Conservation (phyloP, 2,329 filamentous ascomycete species). For the Fusarium sulawesiense region DNA sequence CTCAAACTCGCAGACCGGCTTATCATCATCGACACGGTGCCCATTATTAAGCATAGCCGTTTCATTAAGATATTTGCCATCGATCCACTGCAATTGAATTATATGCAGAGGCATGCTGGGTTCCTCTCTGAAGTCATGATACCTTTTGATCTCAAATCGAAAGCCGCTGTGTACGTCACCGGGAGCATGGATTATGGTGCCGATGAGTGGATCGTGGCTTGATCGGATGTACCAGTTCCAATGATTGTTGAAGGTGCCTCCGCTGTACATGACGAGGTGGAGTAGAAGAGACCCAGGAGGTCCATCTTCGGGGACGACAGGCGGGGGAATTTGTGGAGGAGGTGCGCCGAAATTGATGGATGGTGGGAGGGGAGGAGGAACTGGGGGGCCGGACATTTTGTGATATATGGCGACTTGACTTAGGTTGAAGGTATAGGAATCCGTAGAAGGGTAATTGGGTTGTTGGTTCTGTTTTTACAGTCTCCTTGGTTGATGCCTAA, state of each 20-base stretch:
- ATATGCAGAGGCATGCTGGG: not conserved
- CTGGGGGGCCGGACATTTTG: too few relatives aligned
- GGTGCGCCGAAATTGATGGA: fast-evolving
- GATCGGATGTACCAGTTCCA: conserved; percentile 5
- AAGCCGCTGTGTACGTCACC: conserved; percentile 3
- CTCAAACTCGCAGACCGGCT: not conserved
- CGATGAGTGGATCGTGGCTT: fast-evolving
- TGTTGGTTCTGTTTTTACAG: not conserved
- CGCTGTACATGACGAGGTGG: not conserved
- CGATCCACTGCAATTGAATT: not conserved
- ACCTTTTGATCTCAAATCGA: not conserved
- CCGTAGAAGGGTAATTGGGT: too few relatives aligned
- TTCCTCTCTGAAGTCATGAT: not conserved
- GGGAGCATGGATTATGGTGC: not conserved
- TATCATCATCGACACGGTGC: fast-evolving
- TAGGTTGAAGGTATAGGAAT: too few relatives aligned
- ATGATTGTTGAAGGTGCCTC: not conserved
- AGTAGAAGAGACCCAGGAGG: not conserved
- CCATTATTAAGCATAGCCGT: not conserved
- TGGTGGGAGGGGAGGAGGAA: not conserved
- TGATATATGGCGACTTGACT: too few relatives aligned
- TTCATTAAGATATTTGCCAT: fast-evolving
- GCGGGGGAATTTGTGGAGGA: not conserved
- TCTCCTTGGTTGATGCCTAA: not conserved
- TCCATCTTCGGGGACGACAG: fast-evolving